Evolutionary conservation across 2,329 filamentous ascomycete species (phyloP), one percentile per base, ranked within the genome.

Genomic region (Capronia epimyces): DNA sequence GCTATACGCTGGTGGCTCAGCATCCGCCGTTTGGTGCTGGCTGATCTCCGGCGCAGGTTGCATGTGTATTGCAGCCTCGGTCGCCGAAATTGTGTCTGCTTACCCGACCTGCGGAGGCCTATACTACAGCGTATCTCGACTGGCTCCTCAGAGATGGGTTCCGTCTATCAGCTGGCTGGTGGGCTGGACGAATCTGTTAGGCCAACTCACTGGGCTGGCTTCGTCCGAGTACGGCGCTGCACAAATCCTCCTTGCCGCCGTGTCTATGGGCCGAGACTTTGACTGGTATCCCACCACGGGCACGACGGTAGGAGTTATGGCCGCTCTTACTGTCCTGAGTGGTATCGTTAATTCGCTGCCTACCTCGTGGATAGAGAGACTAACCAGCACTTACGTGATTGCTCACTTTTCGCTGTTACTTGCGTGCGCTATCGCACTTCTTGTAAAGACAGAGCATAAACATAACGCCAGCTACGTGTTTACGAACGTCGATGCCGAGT

Each of bases 21-120:
- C 79, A 20, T 81, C 81, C 4, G 79, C 79, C 37, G 78, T 83
- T 31, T 84, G 81, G 81, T 79, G 79, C 48, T 84, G 81, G 81
- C 72, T 27, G 24, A 27, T 82, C 56, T 73, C 82, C 51, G 81
- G 81, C 24, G 82, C 79, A 10, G 55, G 83, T 83, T 79, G 79
- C 80, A 27, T 81, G 64, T 79, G 78, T 56, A 83, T 83, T 59
- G 79, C 79, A 12, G 80, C 76, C 58, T 83, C 40, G 75, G 81
- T 84, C n/a, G 76, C 81, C 37, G 81, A 84, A 65, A 66, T 84
- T 46, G 80, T 83, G 22, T 83, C 80, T 6, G 81, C 80, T 25
- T 84, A 84, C 66, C 81, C 81, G 27, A 84, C 81, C 1, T 80
- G 80, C 1, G 81, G 81, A 16, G 81, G 81, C 2, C 83, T 84